Evolutionary conservation across 2,329 filamentous ascomycete species (phyloP).

Genomic region (Monilinia aucupariae): DNA sequence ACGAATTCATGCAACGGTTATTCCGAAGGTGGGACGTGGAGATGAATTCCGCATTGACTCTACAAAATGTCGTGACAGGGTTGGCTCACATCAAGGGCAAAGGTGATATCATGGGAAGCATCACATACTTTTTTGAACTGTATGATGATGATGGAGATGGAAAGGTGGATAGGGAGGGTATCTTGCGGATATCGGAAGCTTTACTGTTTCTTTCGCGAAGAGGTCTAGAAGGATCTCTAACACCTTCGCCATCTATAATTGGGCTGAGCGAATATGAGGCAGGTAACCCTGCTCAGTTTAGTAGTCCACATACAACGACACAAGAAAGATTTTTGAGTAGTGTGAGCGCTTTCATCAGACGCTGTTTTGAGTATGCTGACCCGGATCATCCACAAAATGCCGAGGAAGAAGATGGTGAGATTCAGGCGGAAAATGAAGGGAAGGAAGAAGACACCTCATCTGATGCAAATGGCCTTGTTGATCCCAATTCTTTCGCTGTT

Average conservation of each 20-base stretch:
- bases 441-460: constrained; percentile 35
- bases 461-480: constrained; percentile 33
- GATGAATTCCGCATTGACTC: constrained; percentile 66
- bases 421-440: constrained; percentile 22
- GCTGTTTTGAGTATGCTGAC: constrained; percentile 97
- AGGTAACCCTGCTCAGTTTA: constrained; percentile 33
- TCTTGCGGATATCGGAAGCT: constrained; percentile 88
- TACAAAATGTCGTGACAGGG: constrained; percentile 89
- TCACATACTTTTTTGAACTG: constrained; percentile 95
- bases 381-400: constrained; percentile 69
- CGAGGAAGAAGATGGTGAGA: constrained; percentile 5
- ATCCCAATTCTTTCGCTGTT: constrained; percentile 62
- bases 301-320: constrained; percentile 49
- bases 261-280: constrained; percentile 45
- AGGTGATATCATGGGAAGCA: constrained; percentile 94
- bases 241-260: constrained; percentile 55
- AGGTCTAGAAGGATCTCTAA: constrained; percentile 71
- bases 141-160: constrained; percentile 93
- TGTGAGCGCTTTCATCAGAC: constrained; percentile 89
- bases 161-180: constrained; percentile 89
- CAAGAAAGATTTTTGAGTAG: constrained; percentile 89
- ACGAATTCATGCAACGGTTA: constrained; percentile 86
- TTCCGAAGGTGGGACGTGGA: constrained; percentile 87
- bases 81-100: constrained; percentile 88
- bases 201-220: constrained; percentile 86